Evolutionary conservation across 2,329 filamentous ascomycete species (phyloP), one percentile per base, ranked within the genome.

Genomic region (Exophiala viscosa): DNA sequence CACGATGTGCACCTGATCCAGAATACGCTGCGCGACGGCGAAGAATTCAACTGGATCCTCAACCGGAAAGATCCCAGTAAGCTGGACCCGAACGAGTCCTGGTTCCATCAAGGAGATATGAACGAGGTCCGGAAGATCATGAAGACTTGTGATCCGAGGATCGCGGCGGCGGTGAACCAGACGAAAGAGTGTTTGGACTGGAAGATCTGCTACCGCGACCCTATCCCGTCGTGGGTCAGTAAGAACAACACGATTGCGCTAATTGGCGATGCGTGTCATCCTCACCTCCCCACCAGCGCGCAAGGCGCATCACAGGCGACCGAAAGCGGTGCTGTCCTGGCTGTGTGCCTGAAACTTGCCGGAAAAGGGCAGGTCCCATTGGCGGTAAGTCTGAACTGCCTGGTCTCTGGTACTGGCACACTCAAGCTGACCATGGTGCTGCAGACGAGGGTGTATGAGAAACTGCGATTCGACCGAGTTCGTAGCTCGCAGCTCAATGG

Each of bases 81-180:
- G n/a, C n/a, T n/a, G 38, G 58, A 81, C 59, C 79, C 81, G 52
- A 71, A 78, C 50, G 79, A 82, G 65, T 78, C 76, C 0, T 81
- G 76, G 76, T 76, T 72, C 2, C 77, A 79, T 54, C 76, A 77
- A 0, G 76, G 76, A 2, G 76, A 77, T 41, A 67, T 80, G 1
- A 71, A 75, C 38, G 78, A 80, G 36, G 79, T 80, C 0, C 70
- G 73, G 50, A 68, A 75, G 48, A 69, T 78, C 1, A 64, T 81
- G 6, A 70, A 78, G 42, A 76, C 72, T 23, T 80, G 78, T 77
- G 72, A 81, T 64, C 70, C 77, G n/a, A 57, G 74, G 43, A 76
- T 74, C 50, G 69, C 69, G 20, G 71, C 72, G 14, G 76, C 80
- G 48, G 70, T 80, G 39, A 54, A 64, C 41, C 64, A 63, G 41